Conservation (phyloP, 306 rosid genomes). For the Glycyrrhiza uralensis region DNA sequence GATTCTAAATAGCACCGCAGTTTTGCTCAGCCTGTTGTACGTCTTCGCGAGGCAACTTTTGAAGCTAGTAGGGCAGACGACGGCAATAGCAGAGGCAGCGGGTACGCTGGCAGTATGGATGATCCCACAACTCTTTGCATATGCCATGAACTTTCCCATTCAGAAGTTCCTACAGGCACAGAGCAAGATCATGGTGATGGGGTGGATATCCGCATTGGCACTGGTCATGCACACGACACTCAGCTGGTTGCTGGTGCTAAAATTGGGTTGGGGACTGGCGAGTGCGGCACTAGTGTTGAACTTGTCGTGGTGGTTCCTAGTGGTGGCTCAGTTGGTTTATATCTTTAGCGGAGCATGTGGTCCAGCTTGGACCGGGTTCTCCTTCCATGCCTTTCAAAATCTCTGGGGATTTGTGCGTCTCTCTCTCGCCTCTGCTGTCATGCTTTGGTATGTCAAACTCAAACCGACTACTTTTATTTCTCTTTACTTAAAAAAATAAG, state of each 20-base stretch:
- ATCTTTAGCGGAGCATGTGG: conserved; percentile 56
- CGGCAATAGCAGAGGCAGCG: conserved; percentile 59
- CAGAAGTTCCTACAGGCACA: conserved; percentile 78
- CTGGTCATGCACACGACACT: conserved; percentile 54
- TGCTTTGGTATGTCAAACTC: conserved; percentile 59
- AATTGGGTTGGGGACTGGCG: conserved; percentile 56
- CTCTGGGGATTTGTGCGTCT: conserved; percentile 63
- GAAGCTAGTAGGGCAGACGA: conserved; percentile 54
- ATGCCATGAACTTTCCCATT: conserved; percentile 67
- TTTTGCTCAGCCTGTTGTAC: conserved; percentile 38
- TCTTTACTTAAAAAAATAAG: too few species aligned
- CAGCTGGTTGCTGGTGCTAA: conserved; percentile 68
- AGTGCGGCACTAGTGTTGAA: conserved; percentile 70
- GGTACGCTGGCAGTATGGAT: conserved; percentile 66
- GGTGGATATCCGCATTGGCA: conserved; percentile 49
- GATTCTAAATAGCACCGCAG: conserved; percentile 46
- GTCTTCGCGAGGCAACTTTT: conserved; percentile 50
- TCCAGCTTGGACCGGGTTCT: conserved; percentile 71
- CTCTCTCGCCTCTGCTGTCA: conserved; percentile 67
- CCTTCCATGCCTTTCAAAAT: conserved; percentile 56
- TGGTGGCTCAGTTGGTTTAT: conserved; percentile 53
- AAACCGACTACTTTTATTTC: too few species aligned
- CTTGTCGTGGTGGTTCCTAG: conserved; percentile 67
- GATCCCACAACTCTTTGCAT: conserved; percentile 85
- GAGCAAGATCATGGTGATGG: conserved; percentile 87